Evolutionary conservation across 192 early-diverging fungal species (phyloP), one percentile per base, ranked within the genome.

Genomic region (Endogone sp.): DNA sequence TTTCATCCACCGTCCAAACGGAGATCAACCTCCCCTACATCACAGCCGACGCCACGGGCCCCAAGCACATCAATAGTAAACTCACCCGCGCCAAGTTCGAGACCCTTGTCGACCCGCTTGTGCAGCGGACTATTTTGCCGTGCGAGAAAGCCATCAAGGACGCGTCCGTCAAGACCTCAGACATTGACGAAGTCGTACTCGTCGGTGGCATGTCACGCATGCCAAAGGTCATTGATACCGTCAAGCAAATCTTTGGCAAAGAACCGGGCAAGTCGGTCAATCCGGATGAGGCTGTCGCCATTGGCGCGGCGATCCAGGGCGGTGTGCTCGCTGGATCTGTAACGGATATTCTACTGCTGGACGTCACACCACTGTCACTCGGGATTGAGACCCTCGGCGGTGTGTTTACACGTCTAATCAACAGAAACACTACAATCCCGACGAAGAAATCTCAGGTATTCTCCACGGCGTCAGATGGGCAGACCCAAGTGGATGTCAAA

Each of bases 391-490:
- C 97, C 57, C 86, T 97, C 29, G 97, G 97, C 71, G 97, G 97
- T 70, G 95, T 99, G 65, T 98, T 99, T 77, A 95, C 97, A 61
- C 90, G 94, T 61, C 84, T 99, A 37, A 99, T 99, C 82, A 94
- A 89, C 82, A 87, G 96, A 68, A 99, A 99, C 85, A 98, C 97
- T 66, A 98, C 96, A 27, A 97, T 99, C 69, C 97, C 97, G 27
- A 99, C 97, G 81, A 99, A 99, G 85, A 99, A 99, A 85, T 90
- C 91, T n/a, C 97, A 99, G 81, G 88, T 94, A 69, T 99, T 99
- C 88, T 98, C 97, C 72, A 99, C 97, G 49, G 95, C 97, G 10
- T 94, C 94, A 37, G 97, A 99, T 76, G 96, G 94, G 6, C 97
- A 99, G 80, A 97, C 96, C 37, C 94, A 94, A 66, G 96, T 99